phyloP scores from a whole-genome alignment of 352 stramenopile species.

The Discostella stelligera region DNA sequence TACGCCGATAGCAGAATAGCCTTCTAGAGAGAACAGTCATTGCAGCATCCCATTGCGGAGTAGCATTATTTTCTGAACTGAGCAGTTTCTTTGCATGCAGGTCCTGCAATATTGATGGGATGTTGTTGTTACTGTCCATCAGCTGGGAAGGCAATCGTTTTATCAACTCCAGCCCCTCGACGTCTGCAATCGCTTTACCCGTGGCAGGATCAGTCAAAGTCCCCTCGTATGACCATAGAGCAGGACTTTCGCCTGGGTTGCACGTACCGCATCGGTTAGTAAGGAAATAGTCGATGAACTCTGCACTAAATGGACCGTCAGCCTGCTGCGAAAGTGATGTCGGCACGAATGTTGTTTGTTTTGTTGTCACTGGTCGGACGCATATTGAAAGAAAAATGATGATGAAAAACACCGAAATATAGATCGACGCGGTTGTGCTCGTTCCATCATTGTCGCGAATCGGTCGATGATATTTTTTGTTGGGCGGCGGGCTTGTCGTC shows the following conservation, averaged over 20 bases:
- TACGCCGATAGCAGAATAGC: slow-evolving; percentile 69
- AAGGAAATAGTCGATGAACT: slow-evolving; percentile 29
- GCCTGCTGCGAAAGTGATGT: background rate
- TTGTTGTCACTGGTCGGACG: slow-evolving; percentile 2
- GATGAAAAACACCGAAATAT: background rate
- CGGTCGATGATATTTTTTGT: too few relatives aligned
- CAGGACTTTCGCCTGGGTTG: slow-evolving; percentile 2
- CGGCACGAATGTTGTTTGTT: background rate
- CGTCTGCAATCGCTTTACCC: slow-evolving; percentile 58
- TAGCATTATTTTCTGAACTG: slow-evolving; percentile 12
- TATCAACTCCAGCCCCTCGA: slow-evolving; percentile 70
- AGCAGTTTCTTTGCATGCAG: slow-evolving; percentile 29
- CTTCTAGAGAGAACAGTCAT: slow-evolving; percentile 61
- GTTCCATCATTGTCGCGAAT: background rate
- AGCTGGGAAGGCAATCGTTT: slow-evolving; percentile 28
- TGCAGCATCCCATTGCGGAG: slow-evolving; percentile 45
- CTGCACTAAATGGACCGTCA: slow-evolving; percentile 14
- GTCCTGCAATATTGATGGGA: slow-evolving; percentile 20
- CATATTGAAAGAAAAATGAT: background rate
- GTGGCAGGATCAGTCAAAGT: slow-evolving; percentile 67
- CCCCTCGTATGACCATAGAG: slow-evolving; percentile 71
- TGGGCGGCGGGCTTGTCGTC: too few relatives aligned
- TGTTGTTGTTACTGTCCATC: background rate
- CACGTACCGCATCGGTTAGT: slow-evolving; percentile 22
- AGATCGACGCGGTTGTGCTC: background rate